phyloP scores from a whole-genome alignment of 345 rosid genomes.

The Gossypium arboreum region DNA sequence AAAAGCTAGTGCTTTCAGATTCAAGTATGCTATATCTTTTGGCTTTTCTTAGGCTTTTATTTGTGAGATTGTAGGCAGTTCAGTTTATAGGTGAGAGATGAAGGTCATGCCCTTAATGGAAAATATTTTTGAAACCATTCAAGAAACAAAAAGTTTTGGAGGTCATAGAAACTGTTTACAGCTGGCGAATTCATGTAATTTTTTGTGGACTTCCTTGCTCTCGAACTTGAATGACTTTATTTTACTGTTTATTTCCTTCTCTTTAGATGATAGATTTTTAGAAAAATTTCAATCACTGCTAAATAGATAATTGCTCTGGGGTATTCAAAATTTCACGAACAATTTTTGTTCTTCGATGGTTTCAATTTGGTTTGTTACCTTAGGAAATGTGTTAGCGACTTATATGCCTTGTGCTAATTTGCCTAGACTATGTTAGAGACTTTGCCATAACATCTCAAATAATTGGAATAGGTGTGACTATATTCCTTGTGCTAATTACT shows the following conservation, averaged over 20 bases:
- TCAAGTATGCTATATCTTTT: background rate
- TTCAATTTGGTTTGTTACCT: background rate
- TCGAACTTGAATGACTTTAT: background rate
- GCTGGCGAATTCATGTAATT: background rate
- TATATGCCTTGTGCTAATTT: background rate
- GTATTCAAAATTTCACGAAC: background rate
- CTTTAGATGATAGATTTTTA: background rate
- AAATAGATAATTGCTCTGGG: background rate
- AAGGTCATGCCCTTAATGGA: background rate
- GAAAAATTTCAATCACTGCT: background rate
- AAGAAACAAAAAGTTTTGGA: background rate
- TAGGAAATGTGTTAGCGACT: background rate
- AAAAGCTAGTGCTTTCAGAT: background rate
- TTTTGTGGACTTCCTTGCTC: background rate
- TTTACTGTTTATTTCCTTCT: background rate
- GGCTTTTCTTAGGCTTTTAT: background rate
- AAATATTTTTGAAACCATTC: background rate
- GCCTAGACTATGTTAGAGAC: background rate
- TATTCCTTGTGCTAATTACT: background rate
- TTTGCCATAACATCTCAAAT: background rate
- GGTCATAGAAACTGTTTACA: background rate
- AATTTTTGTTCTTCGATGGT: background rate
- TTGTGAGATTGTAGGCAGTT: background rate
- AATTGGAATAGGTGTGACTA: background rate
- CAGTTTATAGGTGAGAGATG: background rate